Conservation (phyloP, 441 rosid species). For the Manihot esculenta region DNA sequence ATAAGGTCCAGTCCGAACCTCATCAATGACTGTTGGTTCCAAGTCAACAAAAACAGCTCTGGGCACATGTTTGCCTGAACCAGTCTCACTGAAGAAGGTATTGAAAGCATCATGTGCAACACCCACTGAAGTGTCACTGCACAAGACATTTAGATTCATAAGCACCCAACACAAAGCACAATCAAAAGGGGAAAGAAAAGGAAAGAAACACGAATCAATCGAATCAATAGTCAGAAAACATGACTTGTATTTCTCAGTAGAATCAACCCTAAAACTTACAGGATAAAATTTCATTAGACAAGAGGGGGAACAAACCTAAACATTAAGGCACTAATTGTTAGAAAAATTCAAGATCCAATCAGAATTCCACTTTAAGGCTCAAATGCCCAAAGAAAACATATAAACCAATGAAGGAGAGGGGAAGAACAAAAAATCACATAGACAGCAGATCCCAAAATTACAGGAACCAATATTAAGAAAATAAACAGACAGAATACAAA, state of each 20-base stretch:
- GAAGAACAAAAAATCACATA: background rate
- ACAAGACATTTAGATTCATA: constrained; percentile 1
- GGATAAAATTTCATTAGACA: background rate
- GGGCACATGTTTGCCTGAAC: constrained; percentile 90
- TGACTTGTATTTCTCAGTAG: background rate
- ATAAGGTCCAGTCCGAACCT: constrained; percentile 75
- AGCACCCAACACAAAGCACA: background rate
- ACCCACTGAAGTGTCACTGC: constrained; percentile 71
- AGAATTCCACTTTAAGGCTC: background rate
- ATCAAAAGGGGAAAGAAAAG: background rate
- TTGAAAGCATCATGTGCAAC: constrained; percentile 81
- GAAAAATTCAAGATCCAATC: background rate
- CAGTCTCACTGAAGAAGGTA: constrained; percentile 93
- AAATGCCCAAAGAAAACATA: background rate
- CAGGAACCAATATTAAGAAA: background rate
- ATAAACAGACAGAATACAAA: background rate
- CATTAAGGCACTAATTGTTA: background rate
- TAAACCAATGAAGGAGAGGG: background rate
- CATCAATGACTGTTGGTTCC: constrained; percentile 90
- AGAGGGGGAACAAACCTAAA: background rate
- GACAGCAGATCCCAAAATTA: no score
- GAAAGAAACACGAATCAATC: background rate
- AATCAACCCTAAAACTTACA: background rate
- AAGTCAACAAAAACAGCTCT: constrained; percentile 90
- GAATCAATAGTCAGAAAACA: background rate